phyloP scores from a whole-genome alignment of 441 rosid genomes.

The Corymbia citriodora region DNA sequence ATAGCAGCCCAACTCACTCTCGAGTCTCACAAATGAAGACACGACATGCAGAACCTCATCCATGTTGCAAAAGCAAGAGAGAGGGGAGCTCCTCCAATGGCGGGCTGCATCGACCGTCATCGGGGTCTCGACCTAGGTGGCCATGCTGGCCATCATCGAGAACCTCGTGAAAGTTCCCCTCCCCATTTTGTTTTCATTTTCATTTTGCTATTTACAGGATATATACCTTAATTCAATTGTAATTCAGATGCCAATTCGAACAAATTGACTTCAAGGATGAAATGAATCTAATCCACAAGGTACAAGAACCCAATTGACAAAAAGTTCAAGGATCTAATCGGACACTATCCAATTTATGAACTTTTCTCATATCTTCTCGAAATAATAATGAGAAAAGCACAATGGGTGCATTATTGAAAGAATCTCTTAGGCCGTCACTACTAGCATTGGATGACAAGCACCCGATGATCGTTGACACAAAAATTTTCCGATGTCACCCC shows the following conservation, averaged over 20 bases:
- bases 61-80: background rate
- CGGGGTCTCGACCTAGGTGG: rapidly evolving
- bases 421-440: background rate
- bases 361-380: background rate
- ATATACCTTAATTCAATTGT: background rate
- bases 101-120: rapidly evolving
- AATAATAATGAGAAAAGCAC: background rate
- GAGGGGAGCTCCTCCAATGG: background rate
- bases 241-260: background rate
- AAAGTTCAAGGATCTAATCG: background rate
- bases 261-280: background rate
- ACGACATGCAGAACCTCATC: background rate
- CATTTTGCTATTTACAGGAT: background rate
- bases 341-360: background rate
- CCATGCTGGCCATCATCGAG: rapidly evolving
- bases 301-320: background rate
- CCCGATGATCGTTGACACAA: background rate
- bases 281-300: background rate
- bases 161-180: background rate
- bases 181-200: background rate
- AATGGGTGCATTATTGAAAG: background rate
- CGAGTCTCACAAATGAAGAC: rapidly evolving
- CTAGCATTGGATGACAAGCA: background rate
- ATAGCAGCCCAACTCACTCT: background rate
- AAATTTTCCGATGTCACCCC: background rate